A percentile compares a stretch with the other conserved stretches of the same genome.
Conservation (phyloP, 129 eudicot species). For the Heracleum sosnowskyi region DNA sequence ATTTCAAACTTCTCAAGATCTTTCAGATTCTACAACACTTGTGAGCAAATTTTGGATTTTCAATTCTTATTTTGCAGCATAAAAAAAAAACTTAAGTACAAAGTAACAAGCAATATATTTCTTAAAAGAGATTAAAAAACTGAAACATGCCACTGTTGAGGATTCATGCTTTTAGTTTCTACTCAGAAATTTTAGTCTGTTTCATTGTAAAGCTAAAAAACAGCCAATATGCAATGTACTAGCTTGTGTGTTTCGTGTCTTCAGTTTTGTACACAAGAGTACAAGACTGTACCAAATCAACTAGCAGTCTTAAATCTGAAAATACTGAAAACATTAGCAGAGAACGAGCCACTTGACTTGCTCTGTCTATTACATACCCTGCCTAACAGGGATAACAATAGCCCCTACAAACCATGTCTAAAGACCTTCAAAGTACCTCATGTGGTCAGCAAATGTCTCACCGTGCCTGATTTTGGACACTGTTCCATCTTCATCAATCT, state of each 20-base stretch:
- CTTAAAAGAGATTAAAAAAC: no score
- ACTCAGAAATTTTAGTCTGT: not conserved
- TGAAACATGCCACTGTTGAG: not conserved
- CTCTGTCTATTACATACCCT: not conserved
- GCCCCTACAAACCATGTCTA: constrained; percentile 10
- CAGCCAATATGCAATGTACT: not conserved
- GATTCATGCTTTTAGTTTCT: not conserved
- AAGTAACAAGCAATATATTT: not conserved
- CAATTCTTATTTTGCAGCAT: not conserved
- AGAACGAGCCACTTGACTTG: not conserved
- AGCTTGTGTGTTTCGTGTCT: not conserved
- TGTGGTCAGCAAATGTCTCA: constrained; percentile 90
- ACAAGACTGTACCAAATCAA: not conserved
- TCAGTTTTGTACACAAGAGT: not conserved
- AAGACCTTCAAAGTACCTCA: constrained; percentile 78
- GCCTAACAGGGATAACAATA: not conserved
- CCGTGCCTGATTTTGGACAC: constrained; percentile 78
- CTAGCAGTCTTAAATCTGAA: not conserved
- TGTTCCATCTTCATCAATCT: constrained; percentile 91
- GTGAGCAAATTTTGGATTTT: not conserved
- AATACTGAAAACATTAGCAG: not conserved
- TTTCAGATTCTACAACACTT: no score
- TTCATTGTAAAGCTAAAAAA: not conserved
- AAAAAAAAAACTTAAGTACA: no score
- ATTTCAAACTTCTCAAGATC: no score